Base-by-base conservation (phyloP, 768 basidiomycete genomes). In the Infundibulicybe gibba region DNA sequence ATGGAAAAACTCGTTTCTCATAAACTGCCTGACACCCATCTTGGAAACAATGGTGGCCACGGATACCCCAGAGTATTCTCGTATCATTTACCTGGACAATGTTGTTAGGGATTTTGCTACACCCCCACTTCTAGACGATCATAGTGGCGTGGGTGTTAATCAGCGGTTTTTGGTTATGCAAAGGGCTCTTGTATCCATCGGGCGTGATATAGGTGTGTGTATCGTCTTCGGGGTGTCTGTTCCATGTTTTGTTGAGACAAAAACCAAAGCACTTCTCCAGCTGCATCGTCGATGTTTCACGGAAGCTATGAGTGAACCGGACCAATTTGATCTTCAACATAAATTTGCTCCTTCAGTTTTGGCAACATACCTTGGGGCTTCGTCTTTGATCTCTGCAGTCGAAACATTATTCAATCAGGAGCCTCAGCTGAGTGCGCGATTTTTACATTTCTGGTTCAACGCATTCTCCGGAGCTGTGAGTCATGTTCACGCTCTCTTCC, bases 401-500 rank as follows among this genome's bases (percentile, higher is more conserved):
- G 76, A 80, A 50, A 71, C 68, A 32, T 63, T 87, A 17, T 82
- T 77, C 59, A 66, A 75, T 33, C 71, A 76, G 50, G 78, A 85
- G 57, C 75, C 79, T 6, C 76, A 81, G 52, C 62, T 87, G 42
- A 80, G 78, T 51, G 75, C 75, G 43, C 74, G 87, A 25, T 83
- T 85, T 53, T 72, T 85, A 61, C 77, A 80, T 59, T 80, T 85
- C 55, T 90, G 87, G 86, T 82, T 83, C 49, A 85, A 88, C 56
- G 71, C 78, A 15, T 86, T 85, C 59, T 85, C 85, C 38, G 82
- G 82, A 6, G 81, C 81, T 49, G 85, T 85, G 59, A 63, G 83
- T 70, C 5, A 15, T 4, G 20, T 19, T 17, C 40, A 15, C 16
- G 3, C 31, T 34, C 49, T 21, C 1, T 19, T 32, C 31, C 14